These are phyloP conservation scores for Candida broadrunensis DNA, from an alignment of 805 yeast species.

Conservation along the genomic window DNA sequence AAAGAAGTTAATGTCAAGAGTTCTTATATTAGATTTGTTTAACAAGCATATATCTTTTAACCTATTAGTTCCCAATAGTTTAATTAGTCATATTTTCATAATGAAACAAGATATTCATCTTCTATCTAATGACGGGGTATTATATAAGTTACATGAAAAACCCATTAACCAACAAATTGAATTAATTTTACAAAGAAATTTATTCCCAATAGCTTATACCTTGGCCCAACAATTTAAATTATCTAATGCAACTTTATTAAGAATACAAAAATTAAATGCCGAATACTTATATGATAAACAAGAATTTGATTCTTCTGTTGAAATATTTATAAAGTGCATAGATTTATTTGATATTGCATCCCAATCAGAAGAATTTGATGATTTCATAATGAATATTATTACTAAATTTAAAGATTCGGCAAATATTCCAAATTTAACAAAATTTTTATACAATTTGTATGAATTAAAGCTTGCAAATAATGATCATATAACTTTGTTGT, in stretches of 20 bases:
- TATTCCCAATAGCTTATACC: conserved; percentile 69
- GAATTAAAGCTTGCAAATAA: conserved; percentile 54
- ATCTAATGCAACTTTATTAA: conserved; percentile 23
- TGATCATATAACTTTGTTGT: conserved; percentile 77
- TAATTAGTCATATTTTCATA: conserved; percentile 56
- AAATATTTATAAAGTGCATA: conserved; percentile 59
- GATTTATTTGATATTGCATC: conserved; percentile 15
- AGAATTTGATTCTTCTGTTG: conserved; percentile 65
- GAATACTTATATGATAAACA: conserved; percentile 67
- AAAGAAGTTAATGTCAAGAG: conserved; percentile 43
- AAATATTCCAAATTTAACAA: conserved; percentile 60
- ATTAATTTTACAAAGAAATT: conserved; percentile 63
- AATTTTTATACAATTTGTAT: conserved; percentile 61
- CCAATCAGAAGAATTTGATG: conserved; percentile 27
- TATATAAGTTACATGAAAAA: conserved; percentile 67
- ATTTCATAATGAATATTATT: conserved; percentile 66
- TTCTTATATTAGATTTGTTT: conserved; percentile 64
- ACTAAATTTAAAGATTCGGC: conserved; percentile 77
- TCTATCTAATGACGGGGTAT: conserved; percentile 70
- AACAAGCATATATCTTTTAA: conserved; percentile 71
- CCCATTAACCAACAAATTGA: conserved; percentile 65
- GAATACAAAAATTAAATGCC: conserved; percentile 52
- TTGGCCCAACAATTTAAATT: conserved; percentile 48
- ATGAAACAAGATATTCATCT: conserved; percentile 58
- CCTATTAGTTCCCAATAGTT: conserved; percentile 58